phyloP scores from a whole-genome alignment of 2,329 filamentous ascomycete genomes.

The Botrytis elliptica region DNA sequence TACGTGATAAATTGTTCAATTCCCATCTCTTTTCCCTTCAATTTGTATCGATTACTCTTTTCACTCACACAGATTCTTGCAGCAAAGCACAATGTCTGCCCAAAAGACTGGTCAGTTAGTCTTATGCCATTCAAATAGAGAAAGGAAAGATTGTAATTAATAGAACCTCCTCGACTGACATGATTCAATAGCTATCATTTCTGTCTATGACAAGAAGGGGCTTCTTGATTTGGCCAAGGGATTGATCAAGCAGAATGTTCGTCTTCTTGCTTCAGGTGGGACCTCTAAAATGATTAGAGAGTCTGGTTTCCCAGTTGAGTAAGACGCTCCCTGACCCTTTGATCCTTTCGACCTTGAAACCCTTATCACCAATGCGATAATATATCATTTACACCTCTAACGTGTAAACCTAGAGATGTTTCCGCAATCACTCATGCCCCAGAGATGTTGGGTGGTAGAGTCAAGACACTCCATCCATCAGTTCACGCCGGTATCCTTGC shows the following conservation, averaged over 20 bases:
- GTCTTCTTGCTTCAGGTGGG: slow-evolving; percentile 90
- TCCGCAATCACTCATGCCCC: slow-evolving; percentile 95
- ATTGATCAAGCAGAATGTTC: slow-evolving; percentile 82
- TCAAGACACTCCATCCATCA: slow-evolving; percentile 96
- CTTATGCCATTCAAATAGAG: slow-evolving; percentile 14
- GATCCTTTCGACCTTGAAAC: neutral
- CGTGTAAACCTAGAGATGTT: slow-evolving; percentile 67
- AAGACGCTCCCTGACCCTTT: slow-evolving; percentile 41
- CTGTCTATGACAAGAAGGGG: slow-evolving; percentile 98
- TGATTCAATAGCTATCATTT: slow-evolving; percentile 72
- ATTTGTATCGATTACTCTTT: neutral
- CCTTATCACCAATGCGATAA: neutral
- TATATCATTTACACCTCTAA: neutral
- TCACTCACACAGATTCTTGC: neutral
- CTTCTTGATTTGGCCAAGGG: slow-evolving; percentile 90
- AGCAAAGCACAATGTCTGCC: slow-evolving; percentile 20
- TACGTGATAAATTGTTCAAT: slow-evolving; percentile 1
- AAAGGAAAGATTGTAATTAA: neutral
- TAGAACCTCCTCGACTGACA: slow-evolving; percentile 20
- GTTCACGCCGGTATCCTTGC: slow-evolving; percentile 81
- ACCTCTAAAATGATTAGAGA: slow-evolving; percentile 96
- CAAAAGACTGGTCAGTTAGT: slow-evolving; percentile 32
- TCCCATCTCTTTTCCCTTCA: neutral
- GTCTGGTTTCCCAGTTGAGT: slow-evolving; percentile 93
- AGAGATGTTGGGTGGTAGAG: slow-evolving; percentile 89